Percentiles rank a stretch among this genome's conserved stretches.
phyloP scores from a whole-genome alignment of 2,329 filamentous ascomycete species.

The Cyphellophora attinorum region DNA sequence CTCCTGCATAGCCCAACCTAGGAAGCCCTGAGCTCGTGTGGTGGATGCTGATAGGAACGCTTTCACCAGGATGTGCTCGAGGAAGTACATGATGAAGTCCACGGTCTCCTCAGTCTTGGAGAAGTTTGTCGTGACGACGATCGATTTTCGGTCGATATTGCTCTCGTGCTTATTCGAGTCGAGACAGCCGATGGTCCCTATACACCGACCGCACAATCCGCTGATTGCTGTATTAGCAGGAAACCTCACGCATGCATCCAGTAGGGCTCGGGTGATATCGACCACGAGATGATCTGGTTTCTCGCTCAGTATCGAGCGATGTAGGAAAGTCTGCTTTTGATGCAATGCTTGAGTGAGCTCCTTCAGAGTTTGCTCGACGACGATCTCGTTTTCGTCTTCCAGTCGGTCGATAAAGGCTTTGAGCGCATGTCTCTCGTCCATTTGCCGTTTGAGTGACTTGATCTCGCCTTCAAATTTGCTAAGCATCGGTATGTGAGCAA shows the following conservation, averaged over 20 bases:
- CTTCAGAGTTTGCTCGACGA: conserved; percentile 69
- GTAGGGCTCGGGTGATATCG: conserved; percentile 62
- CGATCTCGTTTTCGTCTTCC: conserved; percentile 72
- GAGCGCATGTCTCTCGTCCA: conserved; percentile 58
- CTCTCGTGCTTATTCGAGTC: conserved; percentile 85
- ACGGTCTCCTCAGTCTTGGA: conserved; percentile 65
- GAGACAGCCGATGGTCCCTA: conserved; percentile 83
- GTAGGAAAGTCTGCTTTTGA: conserved; percentile 65
- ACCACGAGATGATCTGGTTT: conserved; percentile 69
- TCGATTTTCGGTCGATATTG: conserved; percentile 66
- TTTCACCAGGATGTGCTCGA: conserved; percentile 81
- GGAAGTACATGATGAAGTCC: conserved; percentile 74
- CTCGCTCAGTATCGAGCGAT: conserved; percentile 70
- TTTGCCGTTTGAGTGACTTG: conserved; percentile 51
- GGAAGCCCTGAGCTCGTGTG: conserved; percentile 75
- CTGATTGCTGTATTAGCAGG: conserved; percentile 59
- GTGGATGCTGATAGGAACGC: conserved; percentile 87
- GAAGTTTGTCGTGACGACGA: conserved; percentile 84
- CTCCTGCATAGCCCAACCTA: conserved; percentile 92
- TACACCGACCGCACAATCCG: conserved; percentile 65
- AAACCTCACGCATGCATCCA: conserved; percentile 80
- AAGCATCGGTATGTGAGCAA: conserved; percentile 58
- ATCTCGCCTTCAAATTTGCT: conserved; percentile 59
- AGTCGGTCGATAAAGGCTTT: conserved; percentile 65
- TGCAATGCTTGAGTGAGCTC: conserved; percentile 70